Evolutionary conservation across 1,284 basidiomycete genomes (phyloP), one percentile per base, ranked within the genome.

Genomic region (Apiotrichum sp.): DNA sequence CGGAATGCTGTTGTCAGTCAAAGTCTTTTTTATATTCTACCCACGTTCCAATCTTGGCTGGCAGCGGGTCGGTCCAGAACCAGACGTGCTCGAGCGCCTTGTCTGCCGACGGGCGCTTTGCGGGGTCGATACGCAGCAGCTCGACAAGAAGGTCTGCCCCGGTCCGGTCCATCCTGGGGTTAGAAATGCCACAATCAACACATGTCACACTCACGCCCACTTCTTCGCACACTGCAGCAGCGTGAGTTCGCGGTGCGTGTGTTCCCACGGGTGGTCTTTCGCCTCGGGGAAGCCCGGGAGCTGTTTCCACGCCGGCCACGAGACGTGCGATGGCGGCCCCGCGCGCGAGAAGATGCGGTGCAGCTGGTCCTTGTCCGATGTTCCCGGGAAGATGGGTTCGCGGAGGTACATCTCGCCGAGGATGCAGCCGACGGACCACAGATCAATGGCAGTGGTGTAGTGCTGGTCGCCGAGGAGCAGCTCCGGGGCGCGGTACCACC

Each of bases 401-500:
- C 87, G 83, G 61, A 83, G 82, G 74, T 93, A 93, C 92, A 98
- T 98, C 76, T 98, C 95, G 31, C 88, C 95, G 14, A 98, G 78
- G 38, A 98, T 90, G 75, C 70, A 93, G 82, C 93, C 95, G 50
- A 98, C 85, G n/a, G 93, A 93, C 96, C 95, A 99, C 72, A 98
- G 86, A 75, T 99, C 95, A 50, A 99, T 87, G 62, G 93, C 89
- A 0, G 90, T 89, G 4, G 90, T 90, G 69, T 98, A 98, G 63
- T 88, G 83, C 48, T 86, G 81, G 38, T 90, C 87, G 42, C 95
- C 93, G 4, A 98, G 81, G 14, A 98, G 79, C 2, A 99, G 80
- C 78, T 99, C 95, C 0, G 96, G 95, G 5, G 96, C 93, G 34
- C 96, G 84, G 71, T 98, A 98, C 95, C 96, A 98, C 44, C 93